These are phyloP conservation scores for Nicotiana knightiana DNA, from an alignment of 257 asterid species.

Conservation along the genomic window DNA sequence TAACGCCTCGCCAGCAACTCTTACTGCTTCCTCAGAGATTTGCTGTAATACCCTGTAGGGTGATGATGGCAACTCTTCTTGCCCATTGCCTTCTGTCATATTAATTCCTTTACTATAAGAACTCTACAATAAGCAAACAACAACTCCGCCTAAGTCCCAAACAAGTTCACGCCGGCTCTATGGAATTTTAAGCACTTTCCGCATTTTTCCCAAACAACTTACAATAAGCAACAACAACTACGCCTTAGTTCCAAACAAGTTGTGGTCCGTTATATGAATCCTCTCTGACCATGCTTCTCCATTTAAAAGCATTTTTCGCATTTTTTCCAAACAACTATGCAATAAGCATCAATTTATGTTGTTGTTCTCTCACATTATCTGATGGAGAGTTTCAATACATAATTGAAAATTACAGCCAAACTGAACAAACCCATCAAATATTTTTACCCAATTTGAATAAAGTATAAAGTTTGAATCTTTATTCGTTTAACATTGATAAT, in stretches of 20 bases:
- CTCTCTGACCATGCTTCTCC: too few species aligned
- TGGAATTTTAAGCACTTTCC: too few species aligned
- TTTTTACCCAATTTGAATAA: neutral
- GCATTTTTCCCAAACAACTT: neutral
- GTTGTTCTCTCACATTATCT: neutral
- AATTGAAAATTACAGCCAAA: neutral
- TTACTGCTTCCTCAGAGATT: constrained; percentile 50
- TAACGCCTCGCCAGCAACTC: constrained; percentile 52
- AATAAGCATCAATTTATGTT: neutral
- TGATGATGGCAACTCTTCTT: constrained; percentile 48
- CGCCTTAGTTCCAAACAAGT: too few species aligned
- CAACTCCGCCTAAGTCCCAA: too few species aligned
- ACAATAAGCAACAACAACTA: neutral
- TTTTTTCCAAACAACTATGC: too few species aligned
- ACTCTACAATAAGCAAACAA: constrained; percentile 9
- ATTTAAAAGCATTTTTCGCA: too few species aligned
- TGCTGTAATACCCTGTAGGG: constrained; percentile 51
- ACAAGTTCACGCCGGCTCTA: too few species aligned
- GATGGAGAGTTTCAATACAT: neutral
- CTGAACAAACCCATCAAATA: neutral
- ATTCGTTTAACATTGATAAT: neutral
- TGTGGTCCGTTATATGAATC: too few species aligned
- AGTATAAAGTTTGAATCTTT: neutral
- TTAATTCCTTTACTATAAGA: constrained; percentile 25
- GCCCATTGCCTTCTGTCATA: constrained; percentile 29